Evolutionary conservation across 1,284 basidiomycete species (phyloP).

Genomic region (Apiotrichum laibachii): DNA sequence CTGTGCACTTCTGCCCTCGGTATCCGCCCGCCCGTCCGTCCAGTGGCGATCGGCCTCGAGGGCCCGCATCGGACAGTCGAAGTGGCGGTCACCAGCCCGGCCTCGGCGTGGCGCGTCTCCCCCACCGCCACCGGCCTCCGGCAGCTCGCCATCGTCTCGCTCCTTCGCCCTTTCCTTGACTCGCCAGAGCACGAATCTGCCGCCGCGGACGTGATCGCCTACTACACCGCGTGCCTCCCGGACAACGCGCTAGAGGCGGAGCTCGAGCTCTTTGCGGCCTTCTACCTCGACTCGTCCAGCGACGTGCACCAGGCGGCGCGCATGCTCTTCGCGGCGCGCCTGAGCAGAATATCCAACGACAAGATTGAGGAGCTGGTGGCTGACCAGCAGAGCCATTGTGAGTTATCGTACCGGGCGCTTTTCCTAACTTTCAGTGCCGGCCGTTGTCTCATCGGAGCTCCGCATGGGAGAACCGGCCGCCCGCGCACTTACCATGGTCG

Average conservation of each 20-base stretch:
- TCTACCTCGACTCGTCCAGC: constrained; percentile 68
- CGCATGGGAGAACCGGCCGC: constrained; percentile 60
- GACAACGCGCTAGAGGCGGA: constrained; percentile 63
- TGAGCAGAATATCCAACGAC: constrained; percentile 65
- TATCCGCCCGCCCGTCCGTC: constrained; percentile 49
- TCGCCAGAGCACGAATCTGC: constrained; percentile 69
- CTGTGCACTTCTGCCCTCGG: constrained; percentile 55
- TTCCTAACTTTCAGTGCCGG: constrained; percentile 64
- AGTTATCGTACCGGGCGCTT: too few relatives aligned
- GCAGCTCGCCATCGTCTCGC: constrained; percentile 63
- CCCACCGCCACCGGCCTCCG: constrained; percentile 63
- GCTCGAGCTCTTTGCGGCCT: constrained; percentile 66
- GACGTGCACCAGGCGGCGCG: constrained; percentile 73
- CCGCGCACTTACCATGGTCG: constrained; percentile 68
- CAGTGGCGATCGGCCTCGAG: constrained; percentile 55
- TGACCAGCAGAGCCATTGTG: constrained; percentile 27
- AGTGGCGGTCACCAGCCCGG: constrained; percentile 1
- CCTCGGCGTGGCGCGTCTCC: constrained; percentile 66
- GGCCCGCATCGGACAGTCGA: constrained; percentile 33
- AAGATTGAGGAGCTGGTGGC: constrained; percentile 61
- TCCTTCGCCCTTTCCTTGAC: constrained; percentile 67
- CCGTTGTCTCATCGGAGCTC: constrained; percentile 59
- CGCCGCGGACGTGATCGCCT: constrained; percentile 68
- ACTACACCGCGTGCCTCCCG: constrained; percentile 69
- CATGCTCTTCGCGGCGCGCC: constrained; percentile 68